phyloP scores from a whole-genome alignment of 495 filamentous ascomycete genomes.

The Amniculicola lignicola region DNA sequence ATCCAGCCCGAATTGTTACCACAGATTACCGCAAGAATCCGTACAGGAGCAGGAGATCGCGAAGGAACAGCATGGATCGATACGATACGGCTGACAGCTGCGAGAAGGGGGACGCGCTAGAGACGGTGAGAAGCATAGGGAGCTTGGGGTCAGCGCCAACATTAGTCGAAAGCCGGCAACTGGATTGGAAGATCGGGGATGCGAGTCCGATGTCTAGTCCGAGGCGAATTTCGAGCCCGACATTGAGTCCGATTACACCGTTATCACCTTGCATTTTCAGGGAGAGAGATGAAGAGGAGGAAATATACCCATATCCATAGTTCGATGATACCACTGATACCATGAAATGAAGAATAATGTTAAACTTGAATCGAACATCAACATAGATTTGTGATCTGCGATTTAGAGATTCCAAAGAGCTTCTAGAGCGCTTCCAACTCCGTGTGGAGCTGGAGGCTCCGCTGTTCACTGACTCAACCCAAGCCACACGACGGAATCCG shows the following conservation, averaged over 20 bases:
- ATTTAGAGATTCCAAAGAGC: no score
- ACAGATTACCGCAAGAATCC: slow-evolving; percentile 18
- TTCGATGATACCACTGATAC: slow-evolving; percentile 12
- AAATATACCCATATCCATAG: slow-evolving; percentile 30
- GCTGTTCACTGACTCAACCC: no score
- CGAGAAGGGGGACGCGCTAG: slow-evolving; percentile 29
- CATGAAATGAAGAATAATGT: slow-evolving; percentile 20
- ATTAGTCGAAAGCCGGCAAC: slow-evolving; percentile 22
- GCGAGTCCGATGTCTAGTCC: slow-evolving; percentile 19
- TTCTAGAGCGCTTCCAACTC: no score
- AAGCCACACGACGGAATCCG: no score
- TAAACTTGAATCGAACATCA: no score
- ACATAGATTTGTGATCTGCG: no score
- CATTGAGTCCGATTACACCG: slow-evolving; percentile 28
- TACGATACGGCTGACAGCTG: slow-evolving; percentile 17
- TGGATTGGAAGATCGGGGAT: slow-evolving; percentile 21
- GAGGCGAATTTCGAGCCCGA: slow-evolving; percentile 26
- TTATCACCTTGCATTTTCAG: slow-evolving; percentile 25
- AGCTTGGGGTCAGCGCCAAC: slow-evolving; percentile 28
- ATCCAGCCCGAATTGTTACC: slow-evolving; percentile 12
- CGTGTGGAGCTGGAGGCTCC: no score
- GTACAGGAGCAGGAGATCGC: slow-evolving; percentile 12
- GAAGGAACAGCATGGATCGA: slow-evolving; percentile 20
- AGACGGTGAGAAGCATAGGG: slow-evolving; percentile 30
- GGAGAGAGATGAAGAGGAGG: slow-evolving; percentile 21